phyloP scores from a whole-genome alignment of 169 alveolate genomes.

The Plasmodium gallinaceum region DNA sequence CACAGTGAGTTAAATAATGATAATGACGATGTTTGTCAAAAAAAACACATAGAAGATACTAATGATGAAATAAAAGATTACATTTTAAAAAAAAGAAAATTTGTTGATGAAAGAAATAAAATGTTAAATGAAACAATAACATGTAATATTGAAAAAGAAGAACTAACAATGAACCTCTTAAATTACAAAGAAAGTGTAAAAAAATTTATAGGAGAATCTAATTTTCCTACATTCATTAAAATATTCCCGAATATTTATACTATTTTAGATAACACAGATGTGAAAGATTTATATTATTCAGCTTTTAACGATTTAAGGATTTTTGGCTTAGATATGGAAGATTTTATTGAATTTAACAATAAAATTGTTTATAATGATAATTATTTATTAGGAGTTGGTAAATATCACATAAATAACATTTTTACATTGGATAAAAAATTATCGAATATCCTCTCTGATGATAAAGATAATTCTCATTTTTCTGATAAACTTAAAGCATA shows the following conservation, averaged over 20 bases:
- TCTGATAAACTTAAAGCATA: slow-evolving; percentile 30
- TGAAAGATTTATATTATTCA: slow-evolving; percentile 55
- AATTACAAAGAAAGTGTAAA: slow-evolving; percentile 79
- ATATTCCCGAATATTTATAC: slow-evolving; percentile 80
- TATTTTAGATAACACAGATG: slow-evolving; percentile 78
- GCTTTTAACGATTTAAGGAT: slow-evolving; percentile 79
- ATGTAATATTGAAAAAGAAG: slow-evolving; percentile 60
- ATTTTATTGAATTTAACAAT: slow-evolving; percentile 78
- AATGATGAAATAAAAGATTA: background rate
- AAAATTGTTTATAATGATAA: slow-evolving; percentile 70
- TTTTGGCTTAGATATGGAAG: slow-evolving; percentile 80
- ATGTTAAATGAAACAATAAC: slow-evolving; percentile 32
- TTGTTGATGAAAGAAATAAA: slow-evolving; percentile 7
- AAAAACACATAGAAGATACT: background rate
- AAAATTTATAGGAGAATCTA: slow-evolving; percentile 80
- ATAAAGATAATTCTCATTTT: slow-evolving; percentile 17
- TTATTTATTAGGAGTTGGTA: slow-evolving; percentile 79
- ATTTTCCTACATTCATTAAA: slow-evolving; percentile 77
- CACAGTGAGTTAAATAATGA: background rate
- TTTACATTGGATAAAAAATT: slow-evolving; percentile 73
- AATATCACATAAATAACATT: slow-evolving; percentile 77
- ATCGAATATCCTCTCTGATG: slow-evolving; percentile 17
- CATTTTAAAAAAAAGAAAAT: background rate
- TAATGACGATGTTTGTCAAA: background rate
- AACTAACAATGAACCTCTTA: slow-evolving; percentile 56